Evolutionary conservation across 495 filamentous ascomycete genomes (phyloP).

Genomic region (Podospora pseudoanserina): DNA sequence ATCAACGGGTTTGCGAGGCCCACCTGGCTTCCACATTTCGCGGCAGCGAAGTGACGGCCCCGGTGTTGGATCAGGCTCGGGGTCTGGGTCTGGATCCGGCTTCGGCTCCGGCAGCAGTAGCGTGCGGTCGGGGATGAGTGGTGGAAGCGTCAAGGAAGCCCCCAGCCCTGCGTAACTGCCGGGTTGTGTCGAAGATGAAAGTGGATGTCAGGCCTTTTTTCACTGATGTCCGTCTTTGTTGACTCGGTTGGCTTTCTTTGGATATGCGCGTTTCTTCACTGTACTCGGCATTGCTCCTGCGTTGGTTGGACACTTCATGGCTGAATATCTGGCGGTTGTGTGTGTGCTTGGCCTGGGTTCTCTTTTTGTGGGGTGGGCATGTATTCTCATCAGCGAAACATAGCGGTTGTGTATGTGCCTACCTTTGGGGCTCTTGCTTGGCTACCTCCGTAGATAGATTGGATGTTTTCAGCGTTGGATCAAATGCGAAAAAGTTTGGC

Average conservation of each 20-base stretch:
- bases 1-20: conserved; percentile 24
- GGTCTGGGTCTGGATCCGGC: conserved; percentile 25
- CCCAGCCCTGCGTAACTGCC: conserved; percentile 28
- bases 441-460: conserved; percentile 10
- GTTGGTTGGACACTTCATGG: not conserved
- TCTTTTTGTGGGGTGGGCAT: not conserved
- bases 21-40: conserved; percentile 30
- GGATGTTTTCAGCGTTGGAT: conserved; percentile 18
- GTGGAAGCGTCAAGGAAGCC: conserved; percentile 29
- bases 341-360: not conserved
- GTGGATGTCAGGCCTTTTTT: not conserved
- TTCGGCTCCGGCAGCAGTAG: conserved; percentile 33
- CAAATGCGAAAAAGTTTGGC: conserved; percentile 21
- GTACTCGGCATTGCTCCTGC: not conserved
- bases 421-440: not conserved
- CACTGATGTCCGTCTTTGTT: not conserved
- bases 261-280: not conserved
- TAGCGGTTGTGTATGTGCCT: not conserved
- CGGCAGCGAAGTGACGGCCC: conserved; percentile 23
- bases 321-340: not conserved
- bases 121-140: conserved; percentile 36
- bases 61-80: conserved; percentile 27
- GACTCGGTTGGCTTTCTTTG: not conserved
- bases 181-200: not conserved
- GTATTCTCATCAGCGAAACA: not conserved